Evolutionary conservation across 2,329 filamentous ascomycete genomes (phyloP).

Genomic region (Fusarium sp.): DNA sequence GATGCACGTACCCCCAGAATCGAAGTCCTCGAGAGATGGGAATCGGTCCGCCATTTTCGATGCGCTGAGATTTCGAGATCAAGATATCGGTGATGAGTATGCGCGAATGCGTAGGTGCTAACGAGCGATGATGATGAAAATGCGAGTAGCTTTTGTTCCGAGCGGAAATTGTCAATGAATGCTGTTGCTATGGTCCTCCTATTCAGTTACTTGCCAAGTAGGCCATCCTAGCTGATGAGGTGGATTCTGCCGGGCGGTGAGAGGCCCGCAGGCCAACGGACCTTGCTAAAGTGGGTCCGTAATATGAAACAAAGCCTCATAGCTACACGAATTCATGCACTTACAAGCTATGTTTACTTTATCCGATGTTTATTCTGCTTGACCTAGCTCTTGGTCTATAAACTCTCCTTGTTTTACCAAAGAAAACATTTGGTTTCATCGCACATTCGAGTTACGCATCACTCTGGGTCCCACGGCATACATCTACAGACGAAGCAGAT

Average conservation of each 20-base stretch:
- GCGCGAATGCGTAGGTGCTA: not conserved
- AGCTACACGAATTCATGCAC: conserved; percentile 37
- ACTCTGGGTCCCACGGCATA: conserved; percentile 30
- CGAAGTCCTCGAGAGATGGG: conserved; percentile 84
- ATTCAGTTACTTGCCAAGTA: conserved; percentile 49
- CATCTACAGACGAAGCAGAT: conserved; percentile 23
- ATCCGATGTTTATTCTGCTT: conserved; percentile 43
- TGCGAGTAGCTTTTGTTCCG: conserved; percentile 19
- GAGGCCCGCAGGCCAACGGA: conserved; percentile 7
- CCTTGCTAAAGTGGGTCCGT: conserved; percentile 17
- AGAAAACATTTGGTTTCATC: conserved; percentile 42
- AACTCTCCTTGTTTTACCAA: conserved; percentile 46
- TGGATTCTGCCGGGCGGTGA: conserved; percentile 58
- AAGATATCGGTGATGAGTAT: conserved; percentile 3
- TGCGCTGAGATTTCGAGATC: conserved; percentile 11
- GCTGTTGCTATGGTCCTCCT: conserved; percentile 46
- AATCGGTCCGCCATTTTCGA: conserved; percentile 81
- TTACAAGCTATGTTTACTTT: conserved; percentile 43
- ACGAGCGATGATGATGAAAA: conserved; percentile 7
- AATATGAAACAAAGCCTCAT: conserved; percentile 44
- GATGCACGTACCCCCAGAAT: conserved; percentile 70
- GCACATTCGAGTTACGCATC: conserved; percentile 38
- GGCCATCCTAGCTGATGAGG: conserved; percentile 49
- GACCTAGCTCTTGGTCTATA: conserved; percentile 43
- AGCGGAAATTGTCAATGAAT: conserved; percentile 38